Evolutionary conservation across 2,329 filamentous ascomycete species (phyloP).

Genomic region (Talaromyces sp.): DNA sequence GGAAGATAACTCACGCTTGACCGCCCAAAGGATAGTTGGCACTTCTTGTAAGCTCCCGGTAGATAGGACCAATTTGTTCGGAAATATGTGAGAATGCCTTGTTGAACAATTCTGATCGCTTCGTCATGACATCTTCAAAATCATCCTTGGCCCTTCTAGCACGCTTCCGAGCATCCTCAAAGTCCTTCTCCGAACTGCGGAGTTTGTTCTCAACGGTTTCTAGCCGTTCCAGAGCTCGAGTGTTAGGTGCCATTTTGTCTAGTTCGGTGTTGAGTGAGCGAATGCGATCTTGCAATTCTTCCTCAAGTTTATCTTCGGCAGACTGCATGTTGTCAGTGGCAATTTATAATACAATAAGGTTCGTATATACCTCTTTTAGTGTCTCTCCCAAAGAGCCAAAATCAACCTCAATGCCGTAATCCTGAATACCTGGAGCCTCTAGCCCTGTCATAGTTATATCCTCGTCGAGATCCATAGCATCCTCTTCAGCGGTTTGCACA

Average conservation of each 20-base stretch:
- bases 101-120: slow-evolving; percentile 87
- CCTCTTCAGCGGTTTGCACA: slow-evolving; percentile 67
- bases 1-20: slow-evolving; percentile 50
- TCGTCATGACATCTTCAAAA: slow-evolving; percentile 77
- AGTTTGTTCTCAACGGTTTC: slow-evolving; percentile 81
- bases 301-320: slow-evolving; percentile 67
- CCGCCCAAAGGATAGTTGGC: slow-evolving; percentile 92
- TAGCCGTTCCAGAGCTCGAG: slow-evolving; percentile 88
- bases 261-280: slow-evolving; percentile 70
- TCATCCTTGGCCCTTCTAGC: slow-evolving; percentile 74
- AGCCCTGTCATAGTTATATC: slow-evolving; percentile 48
- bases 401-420: slow-evolving; percentile 88
- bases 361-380: slow-evolving; percentile 64
- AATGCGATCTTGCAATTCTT: slow-evolving; percentile 74
- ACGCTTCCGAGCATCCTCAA: slow-evolving; percentile 73
- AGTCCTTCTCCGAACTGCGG: slow-evolving; percentile 81
- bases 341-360: neutral
- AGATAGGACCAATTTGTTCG: slow-evolving; percentile 88
- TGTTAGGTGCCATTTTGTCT: slow-evolving; percentile 94
- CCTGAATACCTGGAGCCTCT: slow-evolving; percentile 67
- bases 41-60: slow-evolving; percentile 89
- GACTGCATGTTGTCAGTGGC: slow-evolving; percentile 51
- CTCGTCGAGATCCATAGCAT: slow-evolving; percentile 91
- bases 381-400: slow-evolving; percentile 80
- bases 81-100: slow-evolving; percentile 93